Evolutionary conservation across 2,329 filamentous ascomycete genomes (phyloP).

Genomic region (Herpotrichia juniperi): DNA sequence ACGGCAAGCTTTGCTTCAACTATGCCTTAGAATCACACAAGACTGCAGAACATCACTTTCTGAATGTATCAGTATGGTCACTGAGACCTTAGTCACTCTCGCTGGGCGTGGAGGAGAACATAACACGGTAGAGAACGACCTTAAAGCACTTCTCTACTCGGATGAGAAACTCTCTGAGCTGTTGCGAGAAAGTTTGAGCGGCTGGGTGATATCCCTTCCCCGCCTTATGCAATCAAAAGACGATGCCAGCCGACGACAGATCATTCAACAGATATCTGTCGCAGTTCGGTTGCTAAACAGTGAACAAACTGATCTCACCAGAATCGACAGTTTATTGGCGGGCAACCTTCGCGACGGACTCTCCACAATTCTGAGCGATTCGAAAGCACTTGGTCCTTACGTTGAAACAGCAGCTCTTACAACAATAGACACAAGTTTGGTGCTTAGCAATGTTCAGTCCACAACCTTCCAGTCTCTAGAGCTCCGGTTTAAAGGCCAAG

Average conservation of each 20-base stretch:
- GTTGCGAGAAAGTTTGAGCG: conserved; percentile 74
- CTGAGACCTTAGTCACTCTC: conserved; percentile 81
- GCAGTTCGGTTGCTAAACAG: conserved; percentile 70
- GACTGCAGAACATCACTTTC: conserved; percentile 76
- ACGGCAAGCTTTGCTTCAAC: conserved; percentile 66
- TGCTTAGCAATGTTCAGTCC: conserved; percentile 22
- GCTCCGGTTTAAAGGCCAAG: conserved; percentile 66
- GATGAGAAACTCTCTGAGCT: conserved; percentile 67
- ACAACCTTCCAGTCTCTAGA: conserved; percentile 65
- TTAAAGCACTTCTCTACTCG: conserved; percentile 68
- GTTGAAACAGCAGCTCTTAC: conserved; percentile 10
- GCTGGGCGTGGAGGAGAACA: conserved; percentile 54
- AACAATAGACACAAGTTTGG: conserved; percentile 20
- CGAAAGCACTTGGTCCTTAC: conserved; percentile 29
- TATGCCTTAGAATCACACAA: conserved; percentile 79
- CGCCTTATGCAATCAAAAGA: conserved; percentile 84
- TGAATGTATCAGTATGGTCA: conserved; percentile 72
- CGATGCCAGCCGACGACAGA: conserved; percentile 74
- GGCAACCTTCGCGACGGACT: conserved; percentile 78
- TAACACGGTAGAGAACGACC: conserved; percentile 44
- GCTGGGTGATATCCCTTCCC: conserved; percentile 81
- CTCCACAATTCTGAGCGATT: conserved; percentile 52
- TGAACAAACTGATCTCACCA: conserved; percentile 67
- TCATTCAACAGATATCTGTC: conserved; percentile 77
- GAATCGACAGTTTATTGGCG: conserved; percentile 71